These are phyloP conservation scores for Nakazawaea peltata DNA, from an alignment of 805 yeast species.

Conservation along the genomic window DNA sequence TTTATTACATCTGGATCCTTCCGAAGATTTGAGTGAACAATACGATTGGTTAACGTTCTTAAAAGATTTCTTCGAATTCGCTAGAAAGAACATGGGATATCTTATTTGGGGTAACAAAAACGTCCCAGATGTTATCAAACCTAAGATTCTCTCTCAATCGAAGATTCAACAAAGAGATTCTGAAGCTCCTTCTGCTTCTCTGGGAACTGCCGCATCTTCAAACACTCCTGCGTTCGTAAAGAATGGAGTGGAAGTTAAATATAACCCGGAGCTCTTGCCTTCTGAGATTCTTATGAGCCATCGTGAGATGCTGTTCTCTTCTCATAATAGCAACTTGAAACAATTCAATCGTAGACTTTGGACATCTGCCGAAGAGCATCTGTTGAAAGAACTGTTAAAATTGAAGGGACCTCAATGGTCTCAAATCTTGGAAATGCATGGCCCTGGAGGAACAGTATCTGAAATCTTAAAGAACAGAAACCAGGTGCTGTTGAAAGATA, in stretches of 20 bases:
- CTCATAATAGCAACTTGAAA: slow-evolving; percentile 1
- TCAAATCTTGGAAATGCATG: slow-evolving; percentile 80
- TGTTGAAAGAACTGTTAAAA: slow-evolving; percentile 73
- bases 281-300: slow-evolving; percentile 11
- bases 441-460: slow-evolving; percentile 84
- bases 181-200: neutral
- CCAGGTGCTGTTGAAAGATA: slow-evolving; percentile 90
- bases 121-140: neutral
- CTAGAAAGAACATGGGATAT: slow-evolving; percentile 64
- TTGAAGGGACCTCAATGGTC: slow-evolving; percentile 92
- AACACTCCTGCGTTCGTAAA: neutral
- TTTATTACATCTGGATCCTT: slow-evolving; percentile 37
- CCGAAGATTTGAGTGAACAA: slow-evolving; percentile 50
- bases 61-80: slow-evolving; percentile 71
- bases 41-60: slow-evolving; percentile 86
- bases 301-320: slow-evolving; percentile 9
- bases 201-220: neutral
- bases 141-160: neutral
- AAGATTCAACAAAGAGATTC: neutral
- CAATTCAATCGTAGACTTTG: slow-evolving; percentile 54
- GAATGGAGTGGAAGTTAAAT: neutral
- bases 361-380: slow-evolving; percentile 85
- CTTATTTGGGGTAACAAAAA: slow-evolving; percentile 61
- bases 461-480: slow-evolving; percentile 83
- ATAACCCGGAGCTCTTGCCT: slow-evolving; percentile 9